Base-by-base conservation (phyloP, 1,284 basidiomycete genomes). In the Papiliotrema laurentii region DNA sequence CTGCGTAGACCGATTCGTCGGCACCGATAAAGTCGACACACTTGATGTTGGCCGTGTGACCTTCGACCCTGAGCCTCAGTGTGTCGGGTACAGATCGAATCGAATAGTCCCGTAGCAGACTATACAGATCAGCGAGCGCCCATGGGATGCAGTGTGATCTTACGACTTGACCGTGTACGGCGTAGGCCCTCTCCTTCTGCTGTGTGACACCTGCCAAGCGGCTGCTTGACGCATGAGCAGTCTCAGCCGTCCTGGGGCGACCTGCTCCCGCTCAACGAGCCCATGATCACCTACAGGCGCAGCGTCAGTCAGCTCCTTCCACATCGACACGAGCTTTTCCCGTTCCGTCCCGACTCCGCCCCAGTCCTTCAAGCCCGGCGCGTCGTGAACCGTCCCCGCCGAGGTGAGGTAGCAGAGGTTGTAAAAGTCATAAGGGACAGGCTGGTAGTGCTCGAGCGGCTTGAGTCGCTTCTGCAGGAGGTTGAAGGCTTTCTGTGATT, bases 391-490 rank as follows among this genome's bases (percentile, higher is more conserved):
- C 0, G 75, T 72, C 34, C 65, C 66, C 26, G 73, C 72, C 1
- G 73, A 73, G 2, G 77, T 71, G 26, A 78, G 60, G 53, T 78
- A 78, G 36, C 76, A 76, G 27, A 78, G 61, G 46, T 75, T 73
- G 45, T 75, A 69, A 50, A 76, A 78, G 58, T 78, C 76, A 48
- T 72, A 74, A 1, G 76, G 71, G 26, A 75, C 72, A 1, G 77
- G 76, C 53, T 77, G 76, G 50, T 77, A 78, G 50, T 77, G 76
- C 49, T 78, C 77, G 16, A 78, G 63, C 6, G 76, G 76, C 56
- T 77, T 77, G 25, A 78, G 61, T 1, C 76, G 65, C 51, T 78
- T 78, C 45, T 73, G 73, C 16, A 78, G 66, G 18, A 78, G 73
- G 21, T 77, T 78, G 63, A 78, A 78, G 1, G 76, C 77, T 45